phyloP scores from a whole-genome alignment of 208 protist species.

The Balamuthia mandrillaris region DNA sequence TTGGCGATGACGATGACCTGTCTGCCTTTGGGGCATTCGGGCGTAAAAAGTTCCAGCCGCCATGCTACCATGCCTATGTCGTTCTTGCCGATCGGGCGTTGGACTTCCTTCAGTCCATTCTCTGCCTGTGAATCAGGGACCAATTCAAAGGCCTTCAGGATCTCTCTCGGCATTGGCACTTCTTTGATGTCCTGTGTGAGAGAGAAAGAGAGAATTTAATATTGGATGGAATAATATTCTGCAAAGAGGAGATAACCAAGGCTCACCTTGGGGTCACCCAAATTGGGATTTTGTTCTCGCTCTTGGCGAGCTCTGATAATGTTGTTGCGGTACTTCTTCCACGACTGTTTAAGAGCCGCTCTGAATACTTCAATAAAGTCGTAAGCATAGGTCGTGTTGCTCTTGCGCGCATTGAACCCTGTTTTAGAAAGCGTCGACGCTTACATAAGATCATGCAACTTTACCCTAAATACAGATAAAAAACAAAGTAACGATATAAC shows the following conservation, averaged over 20 bases:
- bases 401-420: neutral
- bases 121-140: neutral
- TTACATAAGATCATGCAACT: slow-evolving; percentile 9
- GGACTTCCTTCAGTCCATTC: slow-evolving; percentile 28
- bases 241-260: no score
- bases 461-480: no score
- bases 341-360: slow-evolving; percentile 77
- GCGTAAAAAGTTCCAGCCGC: slow-evolving; percentile 82
- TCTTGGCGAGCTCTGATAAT: no score
- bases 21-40: slow-evolving; percentile 78
- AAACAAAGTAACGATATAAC: no score
- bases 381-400: slow-evolving; percentile 89
- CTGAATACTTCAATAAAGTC: slow-evolving; percentile 90
- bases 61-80: slow-evolving; percentile 92
- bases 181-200: slow-evolving; percentile 55
- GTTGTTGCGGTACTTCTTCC: no score
- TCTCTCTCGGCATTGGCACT: neutral
- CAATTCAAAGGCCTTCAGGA: neutral
- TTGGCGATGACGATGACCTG: slow-evolving; percentile 95
- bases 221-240: neutral
- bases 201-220: neutral
- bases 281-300: no score
- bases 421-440: slow-evolving; percentile 37
- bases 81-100: slow-evolving; percentile 67
- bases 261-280: no score